Conservation (phyloP, 1,284 basidiomycete genomes). For the Apiotrichum brassicae region DNA sequence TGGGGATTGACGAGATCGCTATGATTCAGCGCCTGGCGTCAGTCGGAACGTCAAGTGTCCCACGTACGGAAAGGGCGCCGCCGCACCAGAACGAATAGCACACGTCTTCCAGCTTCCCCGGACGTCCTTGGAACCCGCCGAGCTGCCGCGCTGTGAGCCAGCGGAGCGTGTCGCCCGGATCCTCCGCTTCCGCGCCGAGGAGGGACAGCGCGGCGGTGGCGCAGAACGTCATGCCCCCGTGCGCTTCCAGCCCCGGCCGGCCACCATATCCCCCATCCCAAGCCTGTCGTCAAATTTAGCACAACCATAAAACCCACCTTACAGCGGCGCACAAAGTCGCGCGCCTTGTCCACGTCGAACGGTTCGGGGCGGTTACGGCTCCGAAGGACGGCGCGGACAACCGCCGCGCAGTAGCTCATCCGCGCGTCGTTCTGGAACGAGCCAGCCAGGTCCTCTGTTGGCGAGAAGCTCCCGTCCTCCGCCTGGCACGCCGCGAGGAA, state of each 20-base stretch:
- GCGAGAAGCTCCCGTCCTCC: slow-evolving; percentile 76
- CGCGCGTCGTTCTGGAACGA: slow-evolving; percentile 50
- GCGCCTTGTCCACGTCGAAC: not conserved
- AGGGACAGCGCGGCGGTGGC: slow-evolving; percentile 70
- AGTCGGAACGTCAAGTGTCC: too few relatives aligned
- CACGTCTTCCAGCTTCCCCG: slow-evolving; percentile 79
- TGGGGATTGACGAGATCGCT: slow-evolving; percentile 54
- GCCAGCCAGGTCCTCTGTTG: slow-evolving; percentile 50
- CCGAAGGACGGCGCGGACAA: slow-evolving; percentile 40
- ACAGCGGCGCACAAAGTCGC: slow-evolving; percentile 65
- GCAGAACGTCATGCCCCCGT: slow-evolving; percentile 94
- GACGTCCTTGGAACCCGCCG: slow-evolving; percentile 79
- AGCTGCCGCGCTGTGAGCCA: slow-evolving; percentile 73
- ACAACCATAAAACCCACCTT: not conserved
- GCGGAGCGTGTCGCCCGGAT: slow-evolving; percentile 49
- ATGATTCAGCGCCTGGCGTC: slow-evolving; percentile 58
- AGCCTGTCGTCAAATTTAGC: slow-evolving; percentile 53
- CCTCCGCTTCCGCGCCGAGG: slow-evolving; percentile 13
- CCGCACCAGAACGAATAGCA: slow-evolving; percentile 96
- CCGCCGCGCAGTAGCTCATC: slow-evolving; percentile 80
- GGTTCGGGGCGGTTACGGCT: slow-evolving; percentile 69
- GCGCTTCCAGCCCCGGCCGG: slow-evolving; percentile 68
- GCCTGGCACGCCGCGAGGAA: slow-evolving; percentile 68
- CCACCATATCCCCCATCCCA: slow-evolving; percentile 92
- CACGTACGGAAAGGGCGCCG: slow-evolving; percentile 62